These are phyloP conservation scores for Henckelia pumila DNA, from an alignment of 257 asterid species.

Conservation along the genomic window DNA sequence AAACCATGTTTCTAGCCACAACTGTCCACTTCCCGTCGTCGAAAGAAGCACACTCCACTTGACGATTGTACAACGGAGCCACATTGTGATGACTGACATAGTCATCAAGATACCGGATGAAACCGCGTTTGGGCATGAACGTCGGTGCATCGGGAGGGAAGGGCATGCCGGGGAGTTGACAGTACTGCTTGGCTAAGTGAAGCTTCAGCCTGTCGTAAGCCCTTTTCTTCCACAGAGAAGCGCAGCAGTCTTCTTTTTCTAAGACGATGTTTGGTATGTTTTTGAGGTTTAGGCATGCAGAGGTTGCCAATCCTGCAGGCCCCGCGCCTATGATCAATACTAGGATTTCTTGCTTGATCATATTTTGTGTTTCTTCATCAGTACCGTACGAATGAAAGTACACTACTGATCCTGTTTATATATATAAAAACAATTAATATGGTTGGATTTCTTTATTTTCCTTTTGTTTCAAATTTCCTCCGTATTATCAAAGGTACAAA, in stretches of 20 bases:
- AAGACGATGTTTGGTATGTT: constrained; percentile 46
- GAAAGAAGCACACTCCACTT: constrained; percentile 30
- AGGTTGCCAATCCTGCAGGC: constrained; percentile 58
- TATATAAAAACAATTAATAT: too few species aligned
- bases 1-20: constrained; percentile 1
- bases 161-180: constrained; percentile 49
- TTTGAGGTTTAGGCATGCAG: constrained; percentile 45
- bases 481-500: too few species aligned
- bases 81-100: constrained; percentile 29
- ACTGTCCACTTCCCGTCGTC: constrained; percentile 34
- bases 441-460: too few species aligned
- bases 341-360: constrained; percentile 31
- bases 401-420: too few species aligned
- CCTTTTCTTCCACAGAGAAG: constrained; percentile 50
- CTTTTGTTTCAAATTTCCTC: too few species aligned
- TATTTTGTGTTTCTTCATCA: constrained; percentile 9
- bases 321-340: constrained; percentile 57
- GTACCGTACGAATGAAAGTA: too few species aligned
- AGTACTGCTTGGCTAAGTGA: constrained; percentile 51
- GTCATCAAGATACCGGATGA: constrained; percentile 44
- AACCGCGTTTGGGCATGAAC: constrained; percentile 35
- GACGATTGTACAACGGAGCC: constrained; percentile 19
- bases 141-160: constrained; percentile 40
- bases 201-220: constrained; percentile 55
- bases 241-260: constrained; percentile 57